phyloP scores from a whole-genome alignment of 371 early-diverging fungal genomes.

The Batkoa obscura region DNA sequence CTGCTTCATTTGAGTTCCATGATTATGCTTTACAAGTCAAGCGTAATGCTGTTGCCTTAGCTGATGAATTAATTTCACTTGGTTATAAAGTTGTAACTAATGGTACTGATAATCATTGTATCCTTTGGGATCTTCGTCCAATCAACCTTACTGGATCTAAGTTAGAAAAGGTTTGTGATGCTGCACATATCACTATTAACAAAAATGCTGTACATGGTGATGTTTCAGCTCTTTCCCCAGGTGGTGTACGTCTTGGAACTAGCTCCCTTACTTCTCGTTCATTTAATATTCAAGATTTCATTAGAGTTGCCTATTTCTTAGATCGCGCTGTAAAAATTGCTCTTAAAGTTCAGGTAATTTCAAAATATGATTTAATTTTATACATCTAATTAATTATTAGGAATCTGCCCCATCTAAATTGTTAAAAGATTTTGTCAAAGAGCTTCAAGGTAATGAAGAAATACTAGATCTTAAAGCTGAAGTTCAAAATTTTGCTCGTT shows the following conservation, averaged over 20 bases:
- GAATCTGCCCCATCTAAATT: constrained; percentile 67
- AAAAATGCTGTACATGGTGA: constrained; percentile 90
- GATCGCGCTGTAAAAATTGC: constrained; percentile 85
- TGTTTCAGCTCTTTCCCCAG: constrained; percentile 72
- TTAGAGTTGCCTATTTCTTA: constrained; percentile 64
- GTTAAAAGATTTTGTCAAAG: constrained; percentile 88
- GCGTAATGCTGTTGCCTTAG: constrained; percentile 71
- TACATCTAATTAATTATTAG: constrained; percentile 11
- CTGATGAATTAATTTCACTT: constrained; percentile 37
- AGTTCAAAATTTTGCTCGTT: constrained; percentile 76
- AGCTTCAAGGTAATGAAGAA: constrained; percentile 41
- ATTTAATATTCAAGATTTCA: constrained; percentile 72
- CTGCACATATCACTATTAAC: constrained; percentile 67
- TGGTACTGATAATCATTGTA: constrained; percentile 89
- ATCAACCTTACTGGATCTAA: constrained; percentile 68
- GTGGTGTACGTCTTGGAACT: constrained; percentile 81
- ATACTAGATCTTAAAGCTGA: constrained; percentile 61
- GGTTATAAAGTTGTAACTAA: constrained; percentile 86
- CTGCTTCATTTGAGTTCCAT: constrained; percentile 78
- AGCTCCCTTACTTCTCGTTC: constrained; percentile 81
- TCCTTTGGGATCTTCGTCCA: constrained; percentile 82
- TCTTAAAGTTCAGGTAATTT: constrained; percentile 31
- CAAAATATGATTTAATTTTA: background rate
- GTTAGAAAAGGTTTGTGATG: constrained; percentile 92
- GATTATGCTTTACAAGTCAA: constrained; percentile 85